Conservation (phyloP, 371 early-diverging fungal genomes). For the Mucor racemosus region DNA sequence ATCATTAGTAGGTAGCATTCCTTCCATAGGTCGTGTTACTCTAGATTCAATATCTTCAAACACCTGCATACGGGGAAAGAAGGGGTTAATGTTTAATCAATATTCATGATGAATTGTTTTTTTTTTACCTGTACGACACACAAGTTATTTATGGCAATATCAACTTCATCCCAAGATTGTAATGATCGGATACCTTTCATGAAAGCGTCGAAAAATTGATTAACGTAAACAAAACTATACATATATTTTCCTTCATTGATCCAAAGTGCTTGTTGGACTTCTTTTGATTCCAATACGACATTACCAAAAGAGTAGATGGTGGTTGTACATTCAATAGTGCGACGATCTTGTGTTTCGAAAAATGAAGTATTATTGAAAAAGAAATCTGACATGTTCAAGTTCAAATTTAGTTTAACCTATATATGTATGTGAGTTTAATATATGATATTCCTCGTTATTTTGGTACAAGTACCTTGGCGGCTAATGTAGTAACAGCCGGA, state of each 20-base stretch:
- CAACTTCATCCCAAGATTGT: constrained; percentile 57
- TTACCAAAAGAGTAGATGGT: constrained; percentile 69
- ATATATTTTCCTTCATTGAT: constrained; percentile 49
- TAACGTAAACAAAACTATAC: constrained; percentile 60
- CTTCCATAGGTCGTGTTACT: constrained; percentile 1
- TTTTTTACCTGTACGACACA: constrained; percentile 55
- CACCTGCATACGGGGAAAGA: constrained; percentile 26
- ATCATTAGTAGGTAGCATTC: background rate
- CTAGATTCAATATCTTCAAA: constrained; percentile 59
- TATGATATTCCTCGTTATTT: background rate
- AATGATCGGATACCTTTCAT: constrained; percentile 55
- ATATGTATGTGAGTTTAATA: background rate
- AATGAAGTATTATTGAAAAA: constrained; percentile 54
- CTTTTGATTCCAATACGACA: constrained; percentile 62
- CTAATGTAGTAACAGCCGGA: constrained; percentile 15
- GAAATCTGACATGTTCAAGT: constrained; percentile 47
- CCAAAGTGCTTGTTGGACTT: constrained; percentile 59
- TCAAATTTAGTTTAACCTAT: constrained; percentile 43
- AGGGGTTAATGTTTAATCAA: background rate
- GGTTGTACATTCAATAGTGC: constrained; percentile 63
- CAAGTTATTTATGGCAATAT: constrained; percentile 56
- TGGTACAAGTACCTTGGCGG: constrained; percentile 31
- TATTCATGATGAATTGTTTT: background rate
- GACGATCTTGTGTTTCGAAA: constrained; percentile 56
- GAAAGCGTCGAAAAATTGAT: constrained; percentile 67